These are phyloP conservation scores for Trichosporon ovoides DNA, from an alignment of 1,284 basidiomycete genomes.

Conservation along the genomic window DNA sequence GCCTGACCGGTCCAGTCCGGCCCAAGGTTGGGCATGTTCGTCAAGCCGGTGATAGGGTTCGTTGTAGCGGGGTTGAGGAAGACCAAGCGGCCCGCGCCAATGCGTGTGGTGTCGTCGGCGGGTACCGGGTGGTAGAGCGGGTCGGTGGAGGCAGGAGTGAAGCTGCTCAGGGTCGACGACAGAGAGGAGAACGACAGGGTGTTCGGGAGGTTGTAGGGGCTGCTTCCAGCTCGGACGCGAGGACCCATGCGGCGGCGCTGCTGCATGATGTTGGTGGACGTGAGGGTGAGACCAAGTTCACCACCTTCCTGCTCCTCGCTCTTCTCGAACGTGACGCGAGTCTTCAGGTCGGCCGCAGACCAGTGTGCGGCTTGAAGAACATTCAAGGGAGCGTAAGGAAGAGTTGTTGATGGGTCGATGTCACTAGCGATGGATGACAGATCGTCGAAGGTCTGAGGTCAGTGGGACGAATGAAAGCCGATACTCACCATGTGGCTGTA, in stretches of 20 bases:
- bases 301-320: constrained; percentile 15
- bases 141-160: constrained; percentile 13
- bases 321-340: constrained; percentile 28
- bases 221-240: constrained; percentile 8
- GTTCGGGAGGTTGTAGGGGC: constrained; percentile 2
- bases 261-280: constrained; percentile 29
- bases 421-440: constrained; percentile 67
- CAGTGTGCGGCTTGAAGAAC: constrained; percentile 72
- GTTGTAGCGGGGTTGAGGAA: constrained; percentile 38
- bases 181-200: constrained; percentile 21
- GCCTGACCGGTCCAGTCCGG: constrained; percentile 23
- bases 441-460: constrained; percentile 64
- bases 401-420: constrained; percentile 62
- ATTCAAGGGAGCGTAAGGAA: constrained; percentile 62
- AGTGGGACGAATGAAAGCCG: constrained; percentile 7
- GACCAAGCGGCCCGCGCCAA: constrained; percentile 65
- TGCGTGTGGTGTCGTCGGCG: constrained; percentile 66
- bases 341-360: constrained; percentile 49
- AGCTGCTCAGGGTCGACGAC: constrained; percentile 14
- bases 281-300: constrained; percentile 41
- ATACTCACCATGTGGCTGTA: constrained; percentile 83
- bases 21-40: constrained; percentile 41
- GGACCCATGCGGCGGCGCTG: constrained; percentile 18
- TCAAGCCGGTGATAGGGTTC: constrained; percentile 15
- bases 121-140: constrained; percentile 64